phyloP scores from a whole-genome alignment of 2,329 filamentous ascomycete species.

The Penicillium sp. region DNA sequence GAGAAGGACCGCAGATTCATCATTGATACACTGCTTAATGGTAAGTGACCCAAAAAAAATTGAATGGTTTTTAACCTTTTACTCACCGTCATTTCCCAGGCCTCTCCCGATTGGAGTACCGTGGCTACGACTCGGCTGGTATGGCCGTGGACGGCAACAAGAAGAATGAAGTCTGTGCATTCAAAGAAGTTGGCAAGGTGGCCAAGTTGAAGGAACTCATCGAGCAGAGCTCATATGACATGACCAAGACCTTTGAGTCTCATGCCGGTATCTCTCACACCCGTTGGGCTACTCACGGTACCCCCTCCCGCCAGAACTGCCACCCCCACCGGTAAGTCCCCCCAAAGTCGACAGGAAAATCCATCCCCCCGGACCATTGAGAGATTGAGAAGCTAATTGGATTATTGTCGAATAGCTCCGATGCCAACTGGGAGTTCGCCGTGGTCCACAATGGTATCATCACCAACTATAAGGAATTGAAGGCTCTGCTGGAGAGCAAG shows the following conservation, averaged over 20 bases:
- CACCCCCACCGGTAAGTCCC: constrained; percentile 85
- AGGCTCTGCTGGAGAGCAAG: constrained; percentile 87
- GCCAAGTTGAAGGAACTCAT: constrained; percentile 94
- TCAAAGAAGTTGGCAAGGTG: constrained; percentile 99
- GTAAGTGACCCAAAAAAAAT: constrained; percentile 46
- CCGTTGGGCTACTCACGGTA: constrained; percentile 96
- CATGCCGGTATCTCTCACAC: constrained; percentile 99
- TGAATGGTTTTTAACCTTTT: not conserved
- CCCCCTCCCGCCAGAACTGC: constrained; percentile 92
- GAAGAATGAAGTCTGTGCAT: constrained; percentile 95
- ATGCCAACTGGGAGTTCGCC: constrained; percentile 91
- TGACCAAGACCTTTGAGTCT: constrained; percentile 92
- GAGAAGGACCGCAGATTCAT: constrained; percentile 98
- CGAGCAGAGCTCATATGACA: constrained; percentile 75
- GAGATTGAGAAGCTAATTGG: not conserved
- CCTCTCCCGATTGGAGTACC: constrained; percentile 93
- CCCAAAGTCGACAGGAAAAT: not conserved
- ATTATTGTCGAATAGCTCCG: constrained; percentile 63
- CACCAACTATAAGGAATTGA: constrained; percentile 99
- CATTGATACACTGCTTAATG: constrained; percentile 93
- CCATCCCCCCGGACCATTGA: not conserved
- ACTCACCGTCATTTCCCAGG: constrained; percentile 53
- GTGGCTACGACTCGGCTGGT: constrained; percentile 97
- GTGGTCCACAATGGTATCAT: constrained; percentile 99
- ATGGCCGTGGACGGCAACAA: constrained; percentile 96